Percentiles rank a stretch among this genome's conserved stretches.
phyloP scores from a whole-genome alignment of 495 filamentous ascomycete species.

The Aspergillus mulundensis region DNA sequence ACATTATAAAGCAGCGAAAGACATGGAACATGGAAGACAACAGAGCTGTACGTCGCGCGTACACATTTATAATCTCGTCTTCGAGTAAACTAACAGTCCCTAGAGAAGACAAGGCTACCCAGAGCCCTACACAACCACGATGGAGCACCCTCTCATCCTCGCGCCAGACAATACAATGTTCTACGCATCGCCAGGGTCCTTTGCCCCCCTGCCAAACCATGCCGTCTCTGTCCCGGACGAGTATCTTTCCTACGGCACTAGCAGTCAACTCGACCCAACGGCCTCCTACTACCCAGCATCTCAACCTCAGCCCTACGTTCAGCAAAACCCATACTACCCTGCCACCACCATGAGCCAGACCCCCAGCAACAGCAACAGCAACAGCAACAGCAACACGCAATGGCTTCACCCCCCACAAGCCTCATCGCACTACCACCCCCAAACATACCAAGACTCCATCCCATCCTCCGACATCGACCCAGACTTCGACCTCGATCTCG shows the following conservation, averaged over 20 bases:
- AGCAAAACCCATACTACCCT: background rate
- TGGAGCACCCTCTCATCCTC: conserved; percentile 1
- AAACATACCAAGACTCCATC: background rate
- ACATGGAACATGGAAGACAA: conserved; percentile 3
- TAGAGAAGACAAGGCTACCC: conserved; percentile 4
- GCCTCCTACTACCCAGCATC: background rate
- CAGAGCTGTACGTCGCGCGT: background rate
- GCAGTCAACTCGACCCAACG: background rate
- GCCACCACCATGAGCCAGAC: background rate
- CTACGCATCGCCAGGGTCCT: conserved; percentile 4
- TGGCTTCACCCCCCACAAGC: conserved; percentile 3
- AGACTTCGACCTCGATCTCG: conserved; percentile 6
- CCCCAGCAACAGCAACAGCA: background rate
- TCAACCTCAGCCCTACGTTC: background rate
- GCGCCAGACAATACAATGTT: background rate
- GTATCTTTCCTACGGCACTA: background rate
- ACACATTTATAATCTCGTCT: background rate
- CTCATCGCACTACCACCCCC: background rate
- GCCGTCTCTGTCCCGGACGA: background rate
- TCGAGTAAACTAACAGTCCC: background rate
- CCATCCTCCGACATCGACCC: conserved; percentile 5
- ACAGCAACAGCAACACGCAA: background rate
- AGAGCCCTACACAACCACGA: background rate
- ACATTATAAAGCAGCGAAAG: background rate
- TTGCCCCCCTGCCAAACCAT: background rate